Conservation (phyloP, 2,329 filamentous ascomycete species). For the Aspergillus piperis region DNA sequence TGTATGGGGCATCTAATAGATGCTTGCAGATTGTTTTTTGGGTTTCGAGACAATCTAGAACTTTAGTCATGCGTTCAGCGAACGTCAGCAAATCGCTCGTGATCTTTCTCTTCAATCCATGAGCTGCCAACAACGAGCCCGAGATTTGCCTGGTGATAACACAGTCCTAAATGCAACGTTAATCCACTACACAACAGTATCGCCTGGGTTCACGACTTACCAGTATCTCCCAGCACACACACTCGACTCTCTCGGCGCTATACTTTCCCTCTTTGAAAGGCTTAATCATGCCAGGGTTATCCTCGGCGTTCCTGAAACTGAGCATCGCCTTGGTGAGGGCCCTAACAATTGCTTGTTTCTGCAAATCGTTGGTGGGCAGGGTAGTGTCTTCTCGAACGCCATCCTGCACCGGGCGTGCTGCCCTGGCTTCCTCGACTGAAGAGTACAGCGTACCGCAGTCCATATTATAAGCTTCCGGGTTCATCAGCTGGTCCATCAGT, state of each 20-base stretch:
- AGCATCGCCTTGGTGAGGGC: constrained; percentile 37
- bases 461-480: constrained; percentile 9
- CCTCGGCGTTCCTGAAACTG: constrained; percentile 27
- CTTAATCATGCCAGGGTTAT: constrained; percentile 36
- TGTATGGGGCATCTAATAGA: constrained; percentile 36
- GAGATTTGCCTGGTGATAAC: constrained; percentile 27
- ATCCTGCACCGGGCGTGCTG: background rate
- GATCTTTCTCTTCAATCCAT: constrained; percentile 25
- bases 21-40: constrained; percentile 46
- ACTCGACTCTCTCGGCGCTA: constrained; percentile 30
- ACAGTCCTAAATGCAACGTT: constrained; percentile 20
- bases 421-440: constrained; percentile 24
- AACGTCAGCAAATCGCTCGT: constrained; percentile 22
- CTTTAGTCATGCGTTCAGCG: constrained; percentile 21
- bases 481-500: constrained; percentile 2
- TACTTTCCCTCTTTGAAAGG: constrained; percentile 32
- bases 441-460: constrained; percentile 18
- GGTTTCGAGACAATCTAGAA: constrained; percentile 24
- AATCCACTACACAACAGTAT: background rate
- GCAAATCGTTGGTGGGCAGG: constrained; percentile 25
- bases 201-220: constrained; percentile 18
- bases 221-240: constrained; percentile 37
- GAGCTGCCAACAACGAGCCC: constrained; percentile 29
- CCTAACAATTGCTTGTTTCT: constrained; percentile 30
- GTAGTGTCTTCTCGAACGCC: constrained; percentile 23